Percentiles rank a stretch among this genome's conserved stretches.
Evolutionary conservation across 257 asterid genomes (phyloP).

Genomic region (Solanum dulcamara): DNA sequence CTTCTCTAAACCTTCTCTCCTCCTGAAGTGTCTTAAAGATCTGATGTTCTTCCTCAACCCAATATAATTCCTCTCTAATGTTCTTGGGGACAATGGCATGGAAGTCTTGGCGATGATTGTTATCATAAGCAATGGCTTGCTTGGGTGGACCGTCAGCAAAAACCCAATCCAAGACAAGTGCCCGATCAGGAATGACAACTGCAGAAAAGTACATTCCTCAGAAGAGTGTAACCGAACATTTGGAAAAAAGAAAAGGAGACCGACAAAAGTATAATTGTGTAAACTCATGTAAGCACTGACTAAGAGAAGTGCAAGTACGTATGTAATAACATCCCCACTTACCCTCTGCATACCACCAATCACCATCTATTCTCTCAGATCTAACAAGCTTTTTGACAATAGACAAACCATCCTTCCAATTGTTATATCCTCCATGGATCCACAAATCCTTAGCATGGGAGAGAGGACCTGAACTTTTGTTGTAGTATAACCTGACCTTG

Average conservation of each 20-base stretch:
- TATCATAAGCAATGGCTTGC: constrained; percentile 57
- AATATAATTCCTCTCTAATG: constrained; percentile 42
- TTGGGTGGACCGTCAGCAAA: constrained; percentile 91
- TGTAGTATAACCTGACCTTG: constrained; percentile 55
- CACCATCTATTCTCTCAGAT: constrained; percentile 42
- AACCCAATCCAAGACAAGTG: constrained; percentile 90
- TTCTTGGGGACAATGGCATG: constrained; percentile 66
- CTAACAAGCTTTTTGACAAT: constrained; percentile 50
- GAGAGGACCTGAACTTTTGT: constrained; percentile 70
- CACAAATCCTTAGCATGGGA: constrained; percentile 48
- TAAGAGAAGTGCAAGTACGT: constrained; percentile 1
- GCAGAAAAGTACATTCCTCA: constrained; percentile 17
- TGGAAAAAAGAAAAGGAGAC: not conserved
- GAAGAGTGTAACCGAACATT: constrained; percentile 11
- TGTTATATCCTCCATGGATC: constrained; percentile 89
- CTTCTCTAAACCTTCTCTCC: constrained; percentile 67
- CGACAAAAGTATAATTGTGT: not conserved
- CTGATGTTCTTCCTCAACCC: constrained; percentile 71
- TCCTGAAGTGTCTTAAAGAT: constrained; percentile 51
- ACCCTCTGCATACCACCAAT: constrained; percentile 93
- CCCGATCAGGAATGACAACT: constrained; percentile 76
- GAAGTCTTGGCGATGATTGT: constrained; percentile 59
- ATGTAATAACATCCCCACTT: constrained; percentile 8
- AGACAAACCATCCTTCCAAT: constrained; percentile 77
- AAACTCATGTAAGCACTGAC: not conserved